A percentile compares a stretch with the other conserved stretches of the same genome.
Evolutionary conservation across 2,329 filamentous ascomycete genomes (phyloP).

Genomic region (Cladophialophora immunda): DNA sequence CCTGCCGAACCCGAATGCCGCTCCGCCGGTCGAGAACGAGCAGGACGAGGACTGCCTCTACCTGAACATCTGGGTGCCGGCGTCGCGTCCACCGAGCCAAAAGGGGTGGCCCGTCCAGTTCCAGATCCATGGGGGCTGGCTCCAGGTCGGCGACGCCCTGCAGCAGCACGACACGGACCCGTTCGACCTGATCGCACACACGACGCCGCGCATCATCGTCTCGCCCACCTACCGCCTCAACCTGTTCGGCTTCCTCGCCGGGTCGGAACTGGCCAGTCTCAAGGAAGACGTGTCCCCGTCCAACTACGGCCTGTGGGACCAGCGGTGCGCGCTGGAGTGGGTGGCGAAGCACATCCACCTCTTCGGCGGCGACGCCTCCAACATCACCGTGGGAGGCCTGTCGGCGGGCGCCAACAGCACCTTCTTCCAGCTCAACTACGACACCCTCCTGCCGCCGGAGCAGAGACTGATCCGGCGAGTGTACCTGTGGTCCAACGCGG

Average conservation of each 20-base stretch:
- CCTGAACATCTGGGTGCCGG: slow-evolving; percentile 60
- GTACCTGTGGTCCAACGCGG: slow-evolving; percentile 58
- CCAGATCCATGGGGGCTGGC: slow-evolving; percentile 58
- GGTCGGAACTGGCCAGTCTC: slow-evolving; percentile 48
- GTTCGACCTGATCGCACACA: slow-evolving; percentile 53
- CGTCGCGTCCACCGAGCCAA: slow-evolving; percentile 34
- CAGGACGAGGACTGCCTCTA: slow-evolving; percentile 60
- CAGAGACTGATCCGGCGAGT: slow-evolving; percentile 48
- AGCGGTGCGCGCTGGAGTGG: slow-evolving; percentile 62
- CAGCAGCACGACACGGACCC: slow-evolving; percentile 56
- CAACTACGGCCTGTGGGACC: slow-evolving; percentile 59
- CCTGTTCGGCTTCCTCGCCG: slow-evolving; percentile 60
- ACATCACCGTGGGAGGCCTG: slow-evolving; percentile 56
- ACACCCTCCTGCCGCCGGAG: slow-evolving; percentile 42
- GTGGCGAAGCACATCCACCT: slow-evolving; percentile 56
- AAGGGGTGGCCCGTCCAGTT: slow-evolving; percentile 47
- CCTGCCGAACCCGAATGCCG: slow-evolving; percentile 42
- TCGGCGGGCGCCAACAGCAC: slow-evolving; percentile 57
- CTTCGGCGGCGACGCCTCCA: slow-evolving; percentile 58
- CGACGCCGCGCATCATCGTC: slow-evolving; percentile 48
- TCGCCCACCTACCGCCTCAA: slow-evolving; percentile 60
- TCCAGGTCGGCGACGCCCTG: slow-evolving; percentile 56
- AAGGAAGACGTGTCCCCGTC: slow-evolving; percentile 46
- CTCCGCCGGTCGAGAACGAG: slow-evolving; percentile 38
- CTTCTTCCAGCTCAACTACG: slow-evolving; percentile 53